Evolutionary conservation across 2,329 filamentous ascomycete genomes (phyloP).

Genomic region (Nigrospora osmanthi): DNA sequence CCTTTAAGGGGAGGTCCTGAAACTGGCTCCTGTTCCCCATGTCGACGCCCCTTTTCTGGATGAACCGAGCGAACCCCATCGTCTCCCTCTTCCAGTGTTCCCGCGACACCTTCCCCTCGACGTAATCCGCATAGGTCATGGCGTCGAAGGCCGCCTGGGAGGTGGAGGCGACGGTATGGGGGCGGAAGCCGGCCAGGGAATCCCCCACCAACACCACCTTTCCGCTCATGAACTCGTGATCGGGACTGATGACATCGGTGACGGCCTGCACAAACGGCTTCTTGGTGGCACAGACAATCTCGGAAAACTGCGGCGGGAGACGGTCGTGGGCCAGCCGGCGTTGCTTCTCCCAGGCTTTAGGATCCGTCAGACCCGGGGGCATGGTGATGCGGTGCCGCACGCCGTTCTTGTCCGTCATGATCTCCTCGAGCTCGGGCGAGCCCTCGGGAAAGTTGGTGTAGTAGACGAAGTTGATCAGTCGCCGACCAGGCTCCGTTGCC

Average conservation of each 20-base stretch:
- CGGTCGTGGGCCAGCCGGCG: slow-evolving; percentile 18
- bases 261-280: slow-evolving; percentile 33
- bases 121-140: slow-evolving; percentile 24
- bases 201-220: slow-evolving; percentile 34
- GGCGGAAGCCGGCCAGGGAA: slow-evolving; percentile 32
- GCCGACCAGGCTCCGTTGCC: slow-evolving; percentile 25
- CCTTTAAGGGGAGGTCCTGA: slow-evolving; percentile 18
- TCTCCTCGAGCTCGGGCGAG: slow-evolving; percentile 20
- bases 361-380: slow-evolving; percentile 24
- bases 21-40: slow-evolving; percentile 27
- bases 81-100: slow-evolving; percentile 25
- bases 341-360: slow-evolving; percentile 25
- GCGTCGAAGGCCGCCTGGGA: slow-evolving; percentile 29
- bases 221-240: slow-evolving; percentile 24
- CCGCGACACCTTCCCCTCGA: slow-evolving; percentile 18
- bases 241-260: slow-evolving; percentile 26
- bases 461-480: slow-evolving; percentile 37
- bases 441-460: slow-evolving; percentile 31
- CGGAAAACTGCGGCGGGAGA: slow-evolving; percentile 30
- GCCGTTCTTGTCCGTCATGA: slow-evolving; percentile 25
- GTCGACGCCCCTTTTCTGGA: slow-evolving; percentile 23
- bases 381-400: slow-evolving; percentile 25
- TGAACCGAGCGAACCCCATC: slow-evolving; percentile 23
- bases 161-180: slow-evolving; percentile 34
- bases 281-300: slow-evolving; percentile 28